A percentile compares a stretch with the other conserved stretches of the same genome.
These are phyloP conservation scores for Calonectria multiphialidica DNA, from an alignment of 2,329 filamentous ascomycete genomes.

Conservation along the genomic window DNA sequence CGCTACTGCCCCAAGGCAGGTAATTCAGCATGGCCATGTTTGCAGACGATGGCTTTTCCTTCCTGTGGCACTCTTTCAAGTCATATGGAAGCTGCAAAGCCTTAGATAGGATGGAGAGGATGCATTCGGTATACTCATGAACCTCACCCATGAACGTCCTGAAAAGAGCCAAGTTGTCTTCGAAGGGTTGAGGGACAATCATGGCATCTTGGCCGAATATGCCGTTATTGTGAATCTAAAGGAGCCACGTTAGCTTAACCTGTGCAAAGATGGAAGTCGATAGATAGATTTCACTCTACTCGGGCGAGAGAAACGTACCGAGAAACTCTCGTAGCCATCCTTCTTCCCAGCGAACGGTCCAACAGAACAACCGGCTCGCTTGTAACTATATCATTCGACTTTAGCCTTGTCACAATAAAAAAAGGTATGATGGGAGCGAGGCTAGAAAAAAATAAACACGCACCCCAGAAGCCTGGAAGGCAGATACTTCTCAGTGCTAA, in stretches of 20 bases:
- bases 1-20: conserved; percentile 29
- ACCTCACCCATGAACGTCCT: conserved; percentile 19
- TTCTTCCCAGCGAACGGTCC: conserved; percentile 22
- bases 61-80: conserved; percentile 19
- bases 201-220: conserved; percentile 20
- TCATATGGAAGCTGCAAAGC: conserved; percentile 7
- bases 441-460: background rate
- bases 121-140: conserved; percentile 18
- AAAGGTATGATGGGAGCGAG: background rate
- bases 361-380: conserved; percentile 20
- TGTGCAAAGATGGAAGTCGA: background rate
- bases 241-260: background rate
- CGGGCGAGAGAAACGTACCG: background rate
- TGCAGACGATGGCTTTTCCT: conserved; percentile 26
- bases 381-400: conserved; percentile 10
- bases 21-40: conserved; percentile 33
- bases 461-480: background rate
- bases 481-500: background rate
- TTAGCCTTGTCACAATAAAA: background rate
- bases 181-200: conserved; percentile 9
- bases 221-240: conserved; percentile 23
- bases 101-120: conserved; percentile 16
- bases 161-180: conserved; percentile 18
- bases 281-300: background rate
- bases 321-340: conserved; percentile 24